These are phyloP conservation scores for Mycena latifolia DNA, from an alignment of 768 basidiomycete species.

Conservation along the genomic window DNA sequence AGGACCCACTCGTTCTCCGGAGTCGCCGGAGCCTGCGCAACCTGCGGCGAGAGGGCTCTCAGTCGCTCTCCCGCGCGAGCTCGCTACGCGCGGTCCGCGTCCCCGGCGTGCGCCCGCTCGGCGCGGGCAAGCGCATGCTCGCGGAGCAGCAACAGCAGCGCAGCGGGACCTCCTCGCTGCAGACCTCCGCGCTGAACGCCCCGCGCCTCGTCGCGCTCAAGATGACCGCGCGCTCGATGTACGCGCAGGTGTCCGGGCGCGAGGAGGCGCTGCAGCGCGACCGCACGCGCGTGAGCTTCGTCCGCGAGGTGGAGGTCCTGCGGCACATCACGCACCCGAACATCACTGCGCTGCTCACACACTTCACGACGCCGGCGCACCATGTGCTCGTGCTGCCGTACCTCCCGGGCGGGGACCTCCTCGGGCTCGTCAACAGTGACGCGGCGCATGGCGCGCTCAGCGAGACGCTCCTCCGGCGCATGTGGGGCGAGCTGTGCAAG, in stretches of 20 bases:
- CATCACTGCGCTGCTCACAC: conserved; percentile 78
- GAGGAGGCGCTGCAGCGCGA: conserved; percentile 67
- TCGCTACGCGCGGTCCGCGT: conserved; percentile 33
- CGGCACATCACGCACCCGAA: conserved; percentile 87
- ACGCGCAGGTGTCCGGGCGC: conserved; percentile 37
- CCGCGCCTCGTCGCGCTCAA: conserved; percentile 60
- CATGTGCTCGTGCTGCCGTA: conserved; percentile 87
- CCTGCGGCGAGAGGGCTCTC: conserved; percentile 43
- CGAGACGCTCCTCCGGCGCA: conserved; percentile 60
- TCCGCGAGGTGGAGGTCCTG: conserved; percentile 88
- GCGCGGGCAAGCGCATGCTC: conserved; percentile 29
- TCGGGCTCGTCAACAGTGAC: conserved; percentile 77
- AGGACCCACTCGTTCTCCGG: conserved; percentile 56
- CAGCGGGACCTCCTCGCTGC: conserved; percentile 7
- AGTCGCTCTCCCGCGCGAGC: conserved; percentile 29
- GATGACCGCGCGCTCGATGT: conserved; percentile 54
- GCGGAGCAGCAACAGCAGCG: conserved; percentile 29
- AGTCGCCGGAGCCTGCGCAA: conserved; percentile 57
- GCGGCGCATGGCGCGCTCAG: conserved; percentile 55
- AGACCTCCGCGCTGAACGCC: neutral
- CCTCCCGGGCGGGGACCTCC: conserved; percentile 83
- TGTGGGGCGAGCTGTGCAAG: conserved; percentile 81
- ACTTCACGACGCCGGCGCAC: conserved; percentile 77
- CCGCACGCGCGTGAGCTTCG: conserved; percentile 81
- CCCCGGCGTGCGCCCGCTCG: conserved; percentile 33